A percentile compares a stretch with the other conserved stretches of the same genome.
Conservation (phyloP, 257 asterid genomes). For the Scutellaria barbata region DNA sequence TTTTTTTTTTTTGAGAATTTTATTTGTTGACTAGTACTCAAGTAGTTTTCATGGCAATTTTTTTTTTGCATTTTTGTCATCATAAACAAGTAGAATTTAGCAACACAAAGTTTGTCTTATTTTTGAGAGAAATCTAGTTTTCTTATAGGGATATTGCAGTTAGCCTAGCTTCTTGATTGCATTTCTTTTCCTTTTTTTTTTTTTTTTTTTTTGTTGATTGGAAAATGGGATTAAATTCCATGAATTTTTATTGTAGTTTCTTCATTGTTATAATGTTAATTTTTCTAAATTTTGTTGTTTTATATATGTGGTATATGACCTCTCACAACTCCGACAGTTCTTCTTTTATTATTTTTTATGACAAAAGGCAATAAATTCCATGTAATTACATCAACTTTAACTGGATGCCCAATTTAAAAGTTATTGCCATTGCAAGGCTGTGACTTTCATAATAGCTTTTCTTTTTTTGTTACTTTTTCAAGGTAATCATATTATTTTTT, state of each 20-base stretch:
- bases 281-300: neutral
- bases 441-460: too few species aligned
- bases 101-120: neutral
- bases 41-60: slow-evolving; percentile 24
- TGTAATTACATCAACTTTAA: too few species aligned
- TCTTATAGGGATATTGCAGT: slow-evolving; percentile 1
- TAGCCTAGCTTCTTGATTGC: neutral
- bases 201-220: neutral
- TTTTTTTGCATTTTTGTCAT: slow-evolving; percentile 13
- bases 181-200: neutral
- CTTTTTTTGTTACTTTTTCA: too few species aligned
- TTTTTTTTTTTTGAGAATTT: neutral
- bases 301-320: too few species aligned
- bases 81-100: slow-evolving; percentile 6
- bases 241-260: slow-evolving; percentile 15
- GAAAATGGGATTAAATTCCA: slow-evolving; percentile 17
- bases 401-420: too few species aligned
- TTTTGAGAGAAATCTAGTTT: slow-evolving; percentile 2
- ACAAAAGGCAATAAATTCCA: too few species aligned
- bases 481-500: too few species aligned
- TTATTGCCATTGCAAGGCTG: too few species aligned
- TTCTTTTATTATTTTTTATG: too few species aligned
- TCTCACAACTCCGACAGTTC: too few species aligned
- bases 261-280: neutral
- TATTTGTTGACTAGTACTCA: slow-evolving; percentile 20